Percentiles rank a stretch among this genome's conserved stretches.
Conservation (phyloP, 2,329 filamentous ascomycete genomes). For the Pyricularia pennisetigena region DNA sequence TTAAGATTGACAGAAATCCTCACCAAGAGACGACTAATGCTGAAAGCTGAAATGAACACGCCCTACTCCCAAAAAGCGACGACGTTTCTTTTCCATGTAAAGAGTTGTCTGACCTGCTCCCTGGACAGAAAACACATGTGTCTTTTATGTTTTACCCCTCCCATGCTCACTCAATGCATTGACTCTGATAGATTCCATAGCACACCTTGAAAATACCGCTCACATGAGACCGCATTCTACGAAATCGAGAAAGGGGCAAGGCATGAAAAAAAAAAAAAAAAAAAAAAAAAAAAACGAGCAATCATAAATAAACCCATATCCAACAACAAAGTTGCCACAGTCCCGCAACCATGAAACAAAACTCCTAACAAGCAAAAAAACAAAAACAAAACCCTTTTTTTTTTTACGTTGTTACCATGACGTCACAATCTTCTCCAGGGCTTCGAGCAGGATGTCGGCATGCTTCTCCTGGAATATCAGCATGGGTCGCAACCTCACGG, state of each 20-base stretch:
- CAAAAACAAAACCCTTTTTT: not conserved
- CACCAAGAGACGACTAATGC: not conserved
- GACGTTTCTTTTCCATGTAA: not conserved
- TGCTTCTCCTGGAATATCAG: slow-evolving; percentile 87
- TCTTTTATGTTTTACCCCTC: not conserved
- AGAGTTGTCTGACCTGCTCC: not conserved
- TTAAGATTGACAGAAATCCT: too few relatives aligned
- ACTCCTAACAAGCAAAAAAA: not conserved
- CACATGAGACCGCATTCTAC: not conserved
- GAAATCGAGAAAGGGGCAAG: too few relatives aligned
- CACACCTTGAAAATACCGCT: not conserved
- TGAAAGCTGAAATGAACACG: not conserved
- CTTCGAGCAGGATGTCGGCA: slow-evolving; percentile 73
- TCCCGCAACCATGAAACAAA: not conserved
- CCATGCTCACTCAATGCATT: not conserved
- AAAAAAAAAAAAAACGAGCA: not conserved
- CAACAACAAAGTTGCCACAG: not conserved
- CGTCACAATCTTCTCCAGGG: slow-evolving; percentile 63
- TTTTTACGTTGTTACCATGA: slow-evolving; percentile 14
- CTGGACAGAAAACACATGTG: not conserved
- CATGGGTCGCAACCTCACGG: slow-evolving; percentile 81
- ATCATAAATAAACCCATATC: not conserved
- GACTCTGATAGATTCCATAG: not conserved
- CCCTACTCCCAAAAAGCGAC: not conserved
- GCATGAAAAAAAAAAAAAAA: not conserved